Base-by-base conservation (phyloP, 306 rosid species). In the Abrus pulchellus region DNA sequence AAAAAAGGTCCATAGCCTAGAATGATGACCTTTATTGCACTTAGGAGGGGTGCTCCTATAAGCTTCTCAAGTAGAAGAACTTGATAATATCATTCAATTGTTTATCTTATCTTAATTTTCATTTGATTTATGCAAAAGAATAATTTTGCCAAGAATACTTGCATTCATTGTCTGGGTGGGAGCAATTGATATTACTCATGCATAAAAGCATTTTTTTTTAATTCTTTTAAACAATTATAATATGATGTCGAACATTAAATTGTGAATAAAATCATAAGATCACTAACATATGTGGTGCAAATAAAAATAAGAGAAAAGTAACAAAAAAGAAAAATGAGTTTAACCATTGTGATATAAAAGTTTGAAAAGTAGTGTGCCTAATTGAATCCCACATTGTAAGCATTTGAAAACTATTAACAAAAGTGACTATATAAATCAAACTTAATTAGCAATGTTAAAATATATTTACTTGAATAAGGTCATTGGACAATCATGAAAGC, bases 21-120 rank as follows among this genome's bases (percentile, higher is more conserved):
- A 70, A 1, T 45, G 47, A 76, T 57, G 89, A 79, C 90, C 48
- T 86, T 83, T 88, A 88, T 86, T 88, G 89, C 90, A 87, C 90
- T 56, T 62, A 2, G 29, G 45, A 62, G 68, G 47, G 27, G 43
- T 62, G 45, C 5, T 27, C 0, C 77, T 54, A 77, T 86, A 86
- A 76, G 90, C 86, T 85, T 67, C 86, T 71, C 82, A 55, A 73
- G 83, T 2, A 66, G 87, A 71, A 80, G 91, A 88, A 54, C 83
- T 89, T 78, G 20, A 20, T 20, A 20, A 20, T 20, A 20, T 20
- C 20, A 20, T 20, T 20, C 20, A 20, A 20, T 20, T 20, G 20
- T 20, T 20, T 20, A 20, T 20, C 20, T 0, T 0, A 20, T 20
- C 20, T 20, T 20, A 20, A 20, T 20, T 20, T 20, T 20, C 20